Evolutionary conservation across 345 rosid species (phyloP).

Genomic region (Aquilaria malaccensis): DNA sequence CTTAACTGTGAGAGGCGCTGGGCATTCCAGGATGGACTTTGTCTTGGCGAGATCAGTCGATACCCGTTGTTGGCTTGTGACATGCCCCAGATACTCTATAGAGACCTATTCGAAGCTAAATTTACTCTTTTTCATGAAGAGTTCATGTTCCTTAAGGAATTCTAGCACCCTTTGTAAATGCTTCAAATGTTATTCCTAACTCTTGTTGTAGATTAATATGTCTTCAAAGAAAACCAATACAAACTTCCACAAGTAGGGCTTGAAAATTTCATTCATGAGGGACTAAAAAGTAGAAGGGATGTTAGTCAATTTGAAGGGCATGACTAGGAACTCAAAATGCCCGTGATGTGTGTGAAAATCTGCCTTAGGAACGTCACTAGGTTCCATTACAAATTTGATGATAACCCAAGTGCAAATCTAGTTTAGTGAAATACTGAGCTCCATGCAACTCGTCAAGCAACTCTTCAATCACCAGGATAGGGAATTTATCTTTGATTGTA

Average conservation of each 20-base stretch:
- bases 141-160: background rate
- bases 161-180: background rate
- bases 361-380: background rate
- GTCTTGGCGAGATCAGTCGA: no score
- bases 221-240: background rate
- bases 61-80: no score
- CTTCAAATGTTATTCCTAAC: background rate
- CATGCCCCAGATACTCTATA: background rate
- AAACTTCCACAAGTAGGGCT: background rate
- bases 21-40: no score
- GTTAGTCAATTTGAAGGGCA: constrained; percentile 1
- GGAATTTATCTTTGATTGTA: background rate
- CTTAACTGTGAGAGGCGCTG: no score
- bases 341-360: background rate
- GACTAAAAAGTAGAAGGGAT: background rate
- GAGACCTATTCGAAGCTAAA: background rate
- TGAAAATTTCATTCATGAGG: background rate
- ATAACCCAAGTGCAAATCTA: background rate
- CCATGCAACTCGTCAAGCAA: background rate
- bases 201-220: no score
- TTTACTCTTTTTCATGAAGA: constrained; percentile 4
- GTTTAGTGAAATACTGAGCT: background rate
- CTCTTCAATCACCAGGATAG: background rate
- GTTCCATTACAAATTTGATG: background rate
- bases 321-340: background rate